Conservation (phyloP, 2,329 filamentous ascomycete genomes). For the Ascochyta pisi region DNA sequence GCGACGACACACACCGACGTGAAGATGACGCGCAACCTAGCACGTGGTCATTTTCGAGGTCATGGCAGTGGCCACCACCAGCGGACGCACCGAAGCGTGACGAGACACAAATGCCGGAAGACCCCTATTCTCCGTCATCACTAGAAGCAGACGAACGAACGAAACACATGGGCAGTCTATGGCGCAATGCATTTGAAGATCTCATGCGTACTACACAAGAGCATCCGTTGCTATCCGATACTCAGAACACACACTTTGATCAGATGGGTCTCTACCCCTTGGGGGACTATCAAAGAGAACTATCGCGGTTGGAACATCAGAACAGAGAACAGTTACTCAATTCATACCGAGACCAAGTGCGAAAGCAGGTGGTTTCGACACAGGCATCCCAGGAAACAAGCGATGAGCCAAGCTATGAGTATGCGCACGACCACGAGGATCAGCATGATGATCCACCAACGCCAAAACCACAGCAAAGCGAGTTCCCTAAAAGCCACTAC, state of each 20-base stretch:
- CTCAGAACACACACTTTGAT: constrained; percentile 22
- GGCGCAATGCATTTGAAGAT: constrained; percentile 67
- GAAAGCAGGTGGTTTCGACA: not conserved
- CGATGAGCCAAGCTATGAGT: constrained; percentile 45
- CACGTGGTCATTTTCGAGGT: constrained; percentile 22
- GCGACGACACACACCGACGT: not conserved
- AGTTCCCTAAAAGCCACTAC: constrained; percentile 3
- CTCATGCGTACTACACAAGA: constrained; percentile 54
- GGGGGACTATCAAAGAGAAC: constrained; percentile 7
- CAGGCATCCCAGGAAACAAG: constrained; percentile 5
- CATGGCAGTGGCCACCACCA: constrained; percentile 32
- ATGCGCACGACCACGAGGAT: constrained; percentile 41
- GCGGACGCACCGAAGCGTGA: constrained; percentile 14
- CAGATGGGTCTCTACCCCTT: constrained; percentile 13
- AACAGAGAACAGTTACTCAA: not conserved
- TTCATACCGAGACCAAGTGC: not conserved
- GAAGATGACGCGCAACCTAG: constrained; percentile 4
- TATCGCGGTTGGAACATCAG: constrained; percentile 7
- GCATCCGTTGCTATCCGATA: constrained; percentile 9
- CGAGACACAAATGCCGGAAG: constrained; percentile 2
- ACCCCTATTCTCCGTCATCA: constrained; percentile 61
- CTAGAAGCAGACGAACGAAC: constrained; percentile 56
- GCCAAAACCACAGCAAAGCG: constrained; percentile 25
- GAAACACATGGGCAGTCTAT: constrained; percentile 50
- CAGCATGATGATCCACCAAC: constrained; percentile 46